Conservation (phyloP, 2,329 filamentous ascomycete species). For the Ceratocystis papillata region DNA sequence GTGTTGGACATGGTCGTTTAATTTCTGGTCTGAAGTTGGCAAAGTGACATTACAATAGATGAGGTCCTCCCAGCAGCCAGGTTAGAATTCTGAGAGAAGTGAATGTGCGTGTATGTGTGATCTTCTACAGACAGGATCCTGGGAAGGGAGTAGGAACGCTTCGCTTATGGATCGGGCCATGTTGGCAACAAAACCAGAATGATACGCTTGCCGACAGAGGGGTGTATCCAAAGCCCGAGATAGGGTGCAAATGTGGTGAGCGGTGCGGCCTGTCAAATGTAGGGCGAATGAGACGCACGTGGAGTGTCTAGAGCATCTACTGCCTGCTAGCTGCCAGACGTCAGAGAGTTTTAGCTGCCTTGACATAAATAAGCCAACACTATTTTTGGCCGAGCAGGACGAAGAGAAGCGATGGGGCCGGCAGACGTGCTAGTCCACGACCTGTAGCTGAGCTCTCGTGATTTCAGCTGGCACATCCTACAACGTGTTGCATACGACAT, state of each 20-base stretch:
- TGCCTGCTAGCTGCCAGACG: no score
- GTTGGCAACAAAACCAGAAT: background rate
- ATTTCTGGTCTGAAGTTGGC: background rate
- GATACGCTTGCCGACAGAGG: background rate
- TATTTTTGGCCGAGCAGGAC: background rate
- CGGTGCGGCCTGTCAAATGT: background rate
- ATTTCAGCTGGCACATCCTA: background rate
- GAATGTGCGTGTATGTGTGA: no score
- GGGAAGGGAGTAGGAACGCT: no score
- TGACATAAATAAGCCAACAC: no score
- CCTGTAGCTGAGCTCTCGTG: background rate
- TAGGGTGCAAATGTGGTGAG: background rate
- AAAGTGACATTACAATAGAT: background rate
- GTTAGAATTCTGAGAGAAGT: no score
- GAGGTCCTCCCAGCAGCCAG: background rate
- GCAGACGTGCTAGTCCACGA: background rate
- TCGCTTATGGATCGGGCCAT: background rate
- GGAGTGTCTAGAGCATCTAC: no score
- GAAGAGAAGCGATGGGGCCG: background rate
- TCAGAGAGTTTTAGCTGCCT: no score
- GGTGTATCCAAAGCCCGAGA: background rate
- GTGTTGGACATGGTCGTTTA: background rate
- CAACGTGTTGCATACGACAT: constrained; percentile 7
- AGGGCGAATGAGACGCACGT: background rate
- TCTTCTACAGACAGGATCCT: no score